Evolutionary conservation across 768 basidiomycete genomes (phyloP).

Genomic region (Rhodotorula graminis): DNA sequence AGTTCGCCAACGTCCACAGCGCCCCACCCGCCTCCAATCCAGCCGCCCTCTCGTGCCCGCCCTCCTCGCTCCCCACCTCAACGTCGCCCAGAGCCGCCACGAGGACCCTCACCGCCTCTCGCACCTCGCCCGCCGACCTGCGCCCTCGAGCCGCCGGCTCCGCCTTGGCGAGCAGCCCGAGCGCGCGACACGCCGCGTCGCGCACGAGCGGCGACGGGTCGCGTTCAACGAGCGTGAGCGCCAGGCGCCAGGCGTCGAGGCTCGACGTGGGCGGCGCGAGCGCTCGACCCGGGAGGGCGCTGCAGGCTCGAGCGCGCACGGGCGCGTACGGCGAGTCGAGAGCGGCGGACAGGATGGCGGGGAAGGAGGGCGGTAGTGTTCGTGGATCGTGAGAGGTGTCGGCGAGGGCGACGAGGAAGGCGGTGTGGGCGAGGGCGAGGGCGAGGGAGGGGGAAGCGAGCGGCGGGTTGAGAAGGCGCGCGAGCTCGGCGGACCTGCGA

Average conservation of each 20-base stretch:
- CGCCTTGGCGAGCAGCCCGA: slow-evolving; percentile 7
- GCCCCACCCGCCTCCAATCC: background rate
- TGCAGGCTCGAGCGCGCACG: background rate
- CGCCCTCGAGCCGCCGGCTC: background rate
- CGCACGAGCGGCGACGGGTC: background rate
- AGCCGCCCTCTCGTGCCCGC: background rate
- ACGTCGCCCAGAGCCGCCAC: background rate
- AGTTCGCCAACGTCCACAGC: slow-evolving; percentile 23
- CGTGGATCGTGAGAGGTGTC: background rate
- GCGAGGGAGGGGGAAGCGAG: background rate
- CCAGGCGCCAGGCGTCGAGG: background rate
- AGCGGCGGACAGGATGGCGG: background rate
- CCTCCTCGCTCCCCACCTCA: background rate
- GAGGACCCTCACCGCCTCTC: background rate
- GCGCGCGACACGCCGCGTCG: background rate
- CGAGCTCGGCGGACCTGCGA: background rate
- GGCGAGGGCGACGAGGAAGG: slow-evolving; percentile 17
- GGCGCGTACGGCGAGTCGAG: background rate
- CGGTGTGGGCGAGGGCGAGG: background rate
- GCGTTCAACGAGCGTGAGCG: background rate
- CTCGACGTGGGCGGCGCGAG: background rate
- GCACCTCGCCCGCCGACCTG: no score
- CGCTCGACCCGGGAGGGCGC: background rate
- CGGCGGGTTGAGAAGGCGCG: background rate
- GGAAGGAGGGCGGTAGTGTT: background rate